Percentiles rank a stretch among this genome's conserved stretches.
Conservation (phyloP, 2,329 filamentous ascomycete genomes). For the Lomentospora prolificans region DNA sequence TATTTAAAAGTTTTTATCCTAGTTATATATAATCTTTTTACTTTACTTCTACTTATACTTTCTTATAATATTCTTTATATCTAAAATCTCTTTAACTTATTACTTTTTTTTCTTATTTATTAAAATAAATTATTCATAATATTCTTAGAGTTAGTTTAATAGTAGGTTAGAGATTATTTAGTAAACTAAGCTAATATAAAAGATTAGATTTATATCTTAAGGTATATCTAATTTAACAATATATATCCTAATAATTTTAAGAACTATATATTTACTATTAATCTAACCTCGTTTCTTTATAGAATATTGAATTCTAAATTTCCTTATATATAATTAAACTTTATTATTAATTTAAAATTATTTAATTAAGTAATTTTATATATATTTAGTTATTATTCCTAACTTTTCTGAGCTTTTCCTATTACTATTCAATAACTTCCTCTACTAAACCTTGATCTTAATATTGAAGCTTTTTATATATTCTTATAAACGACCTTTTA, state of each 20-base stretch:
- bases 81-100: background rate
- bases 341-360: too few relatives aligned
- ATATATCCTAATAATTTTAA: background rate
- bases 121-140: background rate
- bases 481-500: too few relatives aligned
- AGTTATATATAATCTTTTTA: background rate
- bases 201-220: background rate
- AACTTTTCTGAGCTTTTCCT: background rate
- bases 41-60: too few relatives aligned
- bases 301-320: too few relatives aligned
- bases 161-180: background rate
- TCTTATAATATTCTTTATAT: background rate
- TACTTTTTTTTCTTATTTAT: too few relatives aligned
- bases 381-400: background rate
- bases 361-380: too few relatives aligned
- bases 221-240: background rate
- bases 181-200: background rate
- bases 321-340: too few relatives aligned
- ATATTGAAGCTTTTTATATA: too few relatives aligned
- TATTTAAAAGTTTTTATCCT: background rate
- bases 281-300: too few relatives aligned
- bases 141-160: background rate
- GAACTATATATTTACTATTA: background rate
- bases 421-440: background rate
- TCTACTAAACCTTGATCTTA: background rate